These are phyloP conservation scores for Phytophthora europaea DNA, from an alignment of 352 stramenopile species.

Conservation along the genomic window DNA sequence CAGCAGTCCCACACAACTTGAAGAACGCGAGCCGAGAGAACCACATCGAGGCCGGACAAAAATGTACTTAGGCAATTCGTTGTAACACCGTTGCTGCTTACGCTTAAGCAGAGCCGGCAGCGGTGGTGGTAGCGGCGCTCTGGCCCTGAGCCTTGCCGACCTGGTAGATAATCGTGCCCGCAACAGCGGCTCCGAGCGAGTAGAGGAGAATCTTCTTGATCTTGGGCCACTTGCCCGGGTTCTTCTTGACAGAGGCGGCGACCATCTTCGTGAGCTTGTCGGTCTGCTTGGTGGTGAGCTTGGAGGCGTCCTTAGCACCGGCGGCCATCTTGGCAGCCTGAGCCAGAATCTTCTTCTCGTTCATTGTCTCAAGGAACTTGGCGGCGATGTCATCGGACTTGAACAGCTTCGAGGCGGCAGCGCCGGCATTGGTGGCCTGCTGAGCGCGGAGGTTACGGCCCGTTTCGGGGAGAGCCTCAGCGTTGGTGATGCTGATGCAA, in stretches of 20 bases:
- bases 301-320: background rate
- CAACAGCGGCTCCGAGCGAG: background rate
- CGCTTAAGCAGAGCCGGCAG: too few relatives aligned
- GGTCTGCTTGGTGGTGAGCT: background rate
- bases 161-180: background rate
- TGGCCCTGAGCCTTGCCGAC: background rate
- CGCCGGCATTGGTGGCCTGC: background rate
- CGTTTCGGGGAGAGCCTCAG: background rate
- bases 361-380: background rate
- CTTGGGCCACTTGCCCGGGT: background rate
- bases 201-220: background rate
- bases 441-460: background rate
- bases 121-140: too few relatives aligned
- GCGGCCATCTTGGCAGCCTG: background rate
- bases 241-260: background rate
- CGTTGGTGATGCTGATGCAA: conserved; percentile 4
- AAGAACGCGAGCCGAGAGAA: too few relatives aligned
- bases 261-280: background rate
- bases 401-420: background rate
- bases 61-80: too few relatives aligned
- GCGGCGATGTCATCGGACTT: background rate
- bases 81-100: too few relatives aligned
- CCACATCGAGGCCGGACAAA: too few relatives aligned
- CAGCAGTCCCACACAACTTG: too few relatives aligned
- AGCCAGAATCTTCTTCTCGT: background rate